Evolutionary conservation across 2,329 filamentous ascomycete genomes (phyloP).

Genomic region (Fusarium begoniae): DNA sequence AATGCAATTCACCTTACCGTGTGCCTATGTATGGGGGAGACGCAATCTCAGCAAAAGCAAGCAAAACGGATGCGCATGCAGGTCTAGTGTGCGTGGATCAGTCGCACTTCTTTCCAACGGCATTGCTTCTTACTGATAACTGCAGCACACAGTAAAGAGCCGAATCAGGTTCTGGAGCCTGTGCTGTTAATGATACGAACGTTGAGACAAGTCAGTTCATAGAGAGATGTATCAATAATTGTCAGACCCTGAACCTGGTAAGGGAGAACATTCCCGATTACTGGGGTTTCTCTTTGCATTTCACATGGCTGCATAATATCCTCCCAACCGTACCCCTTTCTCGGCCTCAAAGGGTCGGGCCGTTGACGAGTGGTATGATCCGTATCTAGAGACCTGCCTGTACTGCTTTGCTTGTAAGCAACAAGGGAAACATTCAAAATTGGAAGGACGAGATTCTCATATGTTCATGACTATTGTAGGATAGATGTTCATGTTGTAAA

Average conservation of each 20-base stretch:
- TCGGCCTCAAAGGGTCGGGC: constrained; percentile 25
- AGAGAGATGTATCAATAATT: not conserved
- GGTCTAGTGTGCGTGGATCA: constrained; percentile 2
- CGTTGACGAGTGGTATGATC: constrained; percentile 29
- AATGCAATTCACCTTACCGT: constrained; percentile 25
- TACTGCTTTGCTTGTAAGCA: not conserved
- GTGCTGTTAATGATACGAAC: not conserved
- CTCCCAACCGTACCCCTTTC: constrained; percentile 16
- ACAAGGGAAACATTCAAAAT: not conserved
- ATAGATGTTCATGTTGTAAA: not conserved
- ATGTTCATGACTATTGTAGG: not conserved
- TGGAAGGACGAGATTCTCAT: constrained; percentile 7
- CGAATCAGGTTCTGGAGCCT: not conserved
- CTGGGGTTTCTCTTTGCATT: not conserved
- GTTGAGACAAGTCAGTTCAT: constrained; percentile 5
- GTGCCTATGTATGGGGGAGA: constrained; percentile 10
- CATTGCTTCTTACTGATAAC: not conserved
- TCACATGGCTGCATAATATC: constrained; percentile 21
- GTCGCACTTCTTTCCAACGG: constrained; percentile 3
- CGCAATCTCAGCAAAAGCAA: constrained; percentile 35
- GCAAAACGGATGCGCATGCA: constrained; percentile 24
- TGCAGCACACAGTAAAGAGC: not conserved
- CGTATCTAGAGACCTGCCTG: not conserved
- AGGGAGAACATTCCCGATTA: constrained; percentile 8
- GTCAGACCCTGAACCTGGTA: constrained; percentile 9